Evolutionary conservation across 2,329 filamentous ascomycete species (phyloP).

Genomic region (Fusarium globosum): DNA sequence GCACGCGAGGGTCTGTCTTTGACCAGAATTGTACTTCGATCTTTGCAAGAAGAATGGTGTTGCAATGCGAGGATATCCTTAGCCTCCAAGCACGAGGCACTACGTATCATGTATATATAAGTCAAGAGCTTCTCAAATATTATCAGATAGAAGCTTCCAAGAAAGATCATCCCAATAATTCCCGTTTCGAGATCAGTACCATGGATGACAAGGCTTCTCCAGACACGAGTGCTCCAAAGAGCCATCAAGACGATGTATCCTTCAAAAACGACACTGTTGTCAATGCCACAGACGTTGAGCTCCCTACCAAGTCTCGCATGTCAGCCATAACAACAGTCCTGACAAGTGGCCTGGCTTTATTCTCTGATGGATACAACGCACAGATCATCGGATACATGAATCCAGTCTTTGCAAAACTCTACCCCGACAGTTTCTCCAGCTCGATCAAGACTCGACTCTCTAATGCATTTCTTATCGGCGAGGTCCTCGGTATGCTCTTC

Average conservation of each 20-base stretch:
- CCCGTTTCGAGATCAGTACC: neutral
- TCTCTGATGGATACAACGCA: neutral
- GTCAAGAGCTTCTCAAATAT: neutral
- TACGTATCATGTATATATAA: neutral
- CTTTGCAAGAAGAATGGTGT: too few species aligned
- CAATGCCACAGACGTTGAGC: fast-evolving
- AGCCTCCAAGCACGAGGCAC: neutral
- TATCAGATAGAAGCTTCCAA: fast-evolving
- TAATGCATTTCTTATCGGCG: neutral
- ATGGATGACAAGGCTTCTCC: neutral
- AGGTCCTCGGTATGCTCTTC: neutral
- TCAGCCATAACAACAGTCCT: neutral
- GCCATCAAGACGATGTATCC: neutral
- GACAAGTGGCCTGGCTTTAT: neutral
- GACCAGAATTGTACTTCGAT: fast-evolving
- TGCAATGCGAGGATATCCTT: neutral
- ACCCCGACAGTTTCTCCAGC: neutral
- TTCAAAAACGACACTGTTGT: neutral
- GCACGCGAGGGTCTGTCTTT: neutral
- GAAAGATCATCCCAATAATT: neutral
- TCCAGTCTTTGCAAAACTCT: neutral
- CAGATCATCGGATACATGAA: constrained; percentile 6
- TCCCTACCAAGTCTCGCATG: neutral
- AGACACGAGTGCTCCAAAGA: neutral
- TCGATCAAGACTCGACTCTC: neutral